A percentile compares a stretch with the other conserved stretches of the same genome.
These are phyloP conservation scores for Corylus americana DNA, from an alignment of 306 rosid species.

Conservation along the genomic window DNA sequence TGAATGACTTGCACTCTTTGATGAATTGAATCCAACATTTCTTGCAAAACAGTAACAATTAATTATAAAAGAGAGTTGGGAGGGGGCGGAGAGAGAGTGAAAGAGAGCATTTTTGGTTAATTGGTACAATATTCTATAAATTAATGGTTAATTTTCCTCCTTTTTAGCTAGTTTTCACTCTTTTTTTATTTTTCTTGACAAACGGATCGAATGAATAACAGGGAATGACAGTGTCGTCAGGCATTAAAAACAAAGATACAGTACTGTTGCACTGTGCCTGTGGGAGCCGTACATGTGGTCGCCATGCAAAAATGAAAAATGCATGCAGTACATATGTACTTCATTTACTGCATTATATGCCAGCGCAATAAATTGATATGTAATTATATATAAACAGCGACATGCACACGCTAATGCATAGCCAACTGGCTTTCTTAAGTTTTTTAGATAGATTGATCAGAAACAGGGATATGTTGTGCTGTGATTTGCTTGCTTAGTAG, in stretches of 20 bases:
- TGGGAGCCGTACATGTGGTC: constrained; percentile 2
- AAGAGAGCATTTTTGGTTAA: too few relatives aligned
- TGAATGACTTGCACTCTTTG: too few relatives aligned
- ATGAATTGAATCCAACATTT: too few relatives aligned
- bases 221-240: neutral
- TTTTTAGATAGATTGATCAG: too few relatives aligned
- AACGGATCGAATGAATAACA: neutral
- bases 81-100: too few relatives aligned
- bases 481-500: neutral
- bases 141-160: too few relatives aligned
- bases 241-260: neutral
- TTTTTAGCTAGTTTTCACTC: too few relatives aligned
- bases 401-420: neutral
- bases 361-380: neutral
- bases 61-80: too few relatives aligned
- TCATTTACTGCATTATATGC: neutral
- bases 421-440: neutral
- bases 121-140: too few relatives aligned
- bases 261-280: neutral
- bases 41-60: too few relatives aligned
- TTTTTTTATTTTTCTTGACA: too few relatives aligned
- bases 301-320: constrained; percentile 1
- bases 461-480: too few relatives aligned
- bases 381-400: neutral
- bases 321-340: neutral